Evolutionary conservation across 352 stramenopile genomes (phyloP).

Genomic region (Pythium grandisporangium): DNA sequence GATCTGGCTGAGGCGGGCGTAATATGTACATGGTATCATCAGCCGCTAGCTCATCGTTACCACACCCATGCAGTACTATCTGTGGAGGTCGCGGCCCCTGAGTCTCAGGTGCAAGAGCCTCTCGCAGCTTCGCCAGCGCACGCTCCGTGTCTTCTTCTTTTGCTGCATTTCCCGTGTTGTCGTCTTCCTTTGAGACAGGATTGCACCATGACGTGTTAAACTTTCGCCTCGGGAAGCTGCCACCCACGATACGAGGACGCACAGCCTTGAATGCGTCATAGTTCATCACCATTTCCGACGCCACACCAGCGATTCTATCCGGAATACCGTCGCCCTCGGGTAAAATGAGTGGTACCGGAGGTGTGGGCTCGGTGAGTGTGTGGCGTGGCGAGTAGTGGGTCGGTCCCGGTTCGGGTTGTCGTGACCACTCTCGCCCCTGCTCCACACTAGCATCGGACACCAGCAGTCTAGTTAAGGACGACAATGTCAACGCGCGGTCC

Average conservation of each 20-base stretch:
- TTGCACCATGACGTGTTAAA: constrained; percentile 74
- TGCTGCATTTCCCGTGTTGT: no score
- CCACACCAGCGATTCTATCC: constrained; percentile 18
- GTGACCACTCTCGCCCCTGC: no score
- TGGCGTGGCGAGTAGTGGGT: constrained; percentile 61
- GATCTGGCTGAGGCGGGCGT: no score
- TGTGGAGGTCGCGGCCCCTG: no score
- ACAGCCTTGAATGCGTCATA: constrained; percentile 54
- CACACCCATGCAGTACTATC: no score
- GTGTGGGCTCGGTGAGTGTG: constrained; percentile 23
- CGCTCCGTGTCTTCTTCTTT: no score
- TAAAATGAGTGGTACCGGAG: constrained; percentile 35
- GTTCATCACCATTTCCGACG: constrained; percentile 62
- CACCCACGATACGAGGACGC: constrained; percentile 29
- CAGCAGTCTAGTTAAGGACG: constrained; percentile 3
- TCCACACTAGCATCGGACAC: constrained; percentile 5
- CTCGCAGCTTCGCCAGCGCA: no score
- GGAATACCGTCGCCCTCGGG: constrained; percentile 15
- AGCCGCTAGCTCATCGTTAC: no score
- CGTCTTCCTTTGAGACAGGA: constrained; percentile 28
- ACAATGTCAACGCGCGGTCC: constrained; percentile 4
- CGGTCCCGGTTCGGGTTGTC: constrained; percentile 52
- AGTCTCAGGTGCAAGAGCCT: constrained; percentile 5
- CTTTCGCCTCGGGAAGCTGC: constrained; percentile 47
- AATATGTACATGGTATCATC: no score